phyloP scores from a whole-genome alignment of 2,329 filamentous ascomycete genomes.

The Alternaria brassicae region DNA sequence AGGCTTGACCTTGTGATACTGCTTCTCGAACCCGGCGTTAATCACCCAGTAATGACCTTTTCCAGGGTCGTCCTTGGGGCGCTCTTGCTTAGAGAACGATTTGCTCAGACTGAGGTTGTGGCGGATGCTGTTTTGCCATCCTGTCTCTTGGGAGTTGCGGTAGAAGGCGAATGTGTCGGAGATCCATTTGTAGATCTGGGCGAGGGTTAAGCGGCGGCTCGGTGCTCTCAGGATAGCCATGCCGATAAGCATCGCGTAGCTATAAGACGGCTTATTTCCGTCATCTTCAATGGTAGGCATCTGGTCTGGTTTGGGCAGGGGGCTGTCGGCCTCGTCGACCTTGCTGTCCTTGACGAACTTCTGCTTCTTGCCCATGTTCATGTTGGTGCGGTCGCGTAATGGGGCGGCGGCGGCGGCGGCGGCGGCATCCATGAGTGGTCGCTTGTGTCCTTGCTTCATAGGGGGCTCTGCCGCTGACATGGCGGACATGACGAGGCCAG shows the following conservation, averaged over 20 bases:
- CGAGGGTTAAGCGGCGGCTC: constrained; percentile 81
- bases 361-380: constrained; percentile 65
- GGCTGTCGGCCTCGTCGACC: constrained; percentile 49
- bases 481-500: constrained; percentile 45
- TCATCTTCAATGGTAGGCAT: constrained; percentile 85
- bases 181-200: constrained; percentile 99
- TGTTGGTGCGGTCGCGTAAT: constrained; percentile 66
- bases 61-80: constrained; percentile 94
- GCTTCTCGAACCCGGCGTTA: constrained; percentile 83
- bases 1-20: constrained; percentile 89
- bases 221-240: constrained; percentile 94
- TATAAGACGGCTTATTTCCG: constrained; percentile 86
- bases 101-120: constrained; percentile 98
- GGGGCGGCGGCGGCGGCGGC: no score
- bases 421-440: constrained; percentile 74
- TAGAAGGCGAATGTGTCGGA: constrained; percentile 95
- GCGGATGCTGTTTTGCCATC: constrained; percentile 99
- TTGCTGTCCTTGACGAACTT: constrained; percentile 63
- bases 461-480: constrained; percentile 38
- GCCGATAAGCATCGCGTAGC: constrained; percentile 93
- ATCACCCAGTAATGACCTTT: constrained; percentile 99
- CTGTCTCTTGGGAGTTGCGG: constrained; percentile 74
- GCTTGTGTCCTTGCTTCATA: constrained; percentile 55
- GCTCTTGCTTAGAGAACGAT: constrained; percentile 92
- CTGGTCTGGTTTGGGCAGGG: constrained; percentile 75